phyloP scores from a whole-genome alignment of 129 eudicot genomes.

The Pseudognaphalium luteoalbum region DNA sequence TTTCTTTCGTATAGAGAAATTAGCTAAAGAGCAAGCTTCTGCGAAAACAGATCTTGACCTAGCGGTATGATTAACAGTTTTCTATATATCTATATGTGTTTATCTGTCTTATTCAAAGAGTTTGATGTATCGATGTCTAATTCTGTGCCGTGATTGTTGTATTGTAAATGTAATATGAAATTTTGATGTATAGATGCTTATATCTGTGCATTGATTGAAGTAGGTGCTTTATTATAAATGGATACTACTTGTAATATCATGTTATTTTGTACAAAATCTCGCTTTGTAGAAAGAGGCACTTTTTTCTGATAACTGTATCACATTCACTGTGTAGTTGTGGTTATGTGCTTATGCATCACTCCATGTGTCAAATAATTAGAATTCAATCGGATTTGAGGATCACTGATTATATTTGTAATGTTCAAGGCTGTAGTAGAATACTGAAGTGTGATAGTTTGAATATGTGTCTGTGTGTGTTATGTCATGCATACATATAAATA shows the following conservation, averaged over 20 bases:
- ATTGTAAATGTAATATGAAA: background rate
- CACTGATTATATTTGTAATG: constrained; percentile 18
- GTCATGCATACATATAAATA: background rate
- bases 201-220: background rate
- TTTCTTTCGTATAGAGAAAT: constrained; percentile 65
- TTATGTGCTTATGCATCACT: background rate
- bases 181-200: background rate
- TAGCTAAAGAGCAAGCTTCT: constrained; percentile 93
- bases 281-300: constrained; percentile 5
- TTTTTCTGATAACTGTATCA: constrained; percentile 5
- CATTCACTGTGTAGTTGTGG: constrained; percentile 10
- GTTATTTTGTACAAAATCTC: background rate
- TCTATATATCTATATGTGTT: background rate
- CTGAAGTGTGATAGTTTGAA: background rate
- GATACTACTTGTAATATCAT: constrained; percentile 17
- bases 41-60: constrained; percentile 83
- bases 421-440: background rate
- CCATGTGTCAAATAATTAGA: background rate
- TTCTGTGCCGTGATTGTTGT: no score
- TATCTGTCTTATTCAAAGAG: no score
- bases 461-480: constrained; percentile 1
- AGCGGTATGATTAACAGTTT: constrained; percentile 59
- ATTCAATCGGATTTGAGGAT: constrained; percentile 9
- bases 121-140: no score
- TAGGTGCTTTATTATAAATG: background rate